phyloP scores from a whole-genome alignment of 2,329 filamentous ascomycete genomes.

The Coniochaeta hoffmannii region DNA sequence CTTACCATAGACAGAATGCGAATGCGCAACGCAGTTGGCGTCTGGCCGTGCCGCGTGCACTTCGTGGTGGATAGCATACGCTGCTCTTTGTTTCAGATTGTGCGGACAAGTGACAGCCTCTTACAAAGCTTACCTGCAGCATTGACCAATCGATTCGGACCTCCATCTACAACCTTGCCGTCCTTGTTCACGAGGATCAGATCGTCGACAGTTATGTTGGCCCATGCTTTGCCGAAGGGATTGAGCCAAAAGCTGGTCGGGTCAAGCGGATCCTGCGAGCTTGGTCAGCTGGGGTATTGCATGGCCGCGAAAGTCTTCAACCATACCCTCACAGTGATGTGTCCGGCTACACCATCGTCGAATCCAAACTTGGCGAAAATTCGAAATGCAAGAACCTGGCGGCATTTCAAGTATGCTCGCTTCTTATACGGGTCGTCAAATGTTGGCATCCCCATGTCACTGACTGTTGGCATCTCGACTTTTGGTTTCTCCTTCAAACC shows the following conservation, averaged over 20 bases:
- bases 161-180: conserved; percentile 57
- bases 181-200: conserved; percentile 58
- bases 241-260: conserved; percentile 60
- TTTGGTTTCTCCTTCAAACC: neutral
- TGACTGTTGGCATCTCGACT: neutral
- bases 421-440: conserved; percentile 27
- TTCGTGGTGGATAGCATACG: conserved; percentile 26
- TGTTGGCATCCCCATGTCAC: conserved; percentile 4
- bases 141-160: conserved; percentile 27
- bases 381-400: conserved; percentile 47
- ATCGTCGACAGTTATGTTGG: conserved; percentile 23
- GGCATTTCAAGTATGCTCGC: conserved; percentile 45
- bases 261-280: conserved; percentile 43
- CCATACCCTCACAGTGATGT: conserved; percentile 48
- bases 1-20: conserved; percentile 44
- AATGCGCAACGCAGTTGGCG: conserved; percentile 45
- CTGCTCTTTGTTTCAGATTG: neutral
- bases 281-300: neutral
- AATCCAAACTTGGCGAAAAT: conserved; percentile 51
- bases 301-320: neutral
- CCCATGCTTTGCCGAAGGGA: conserved; percentile 56
- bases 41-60: conserved; percentile 49
- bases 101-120: conserved; percentile 27
- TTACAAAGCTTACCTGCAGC: conserved; percentile 10
- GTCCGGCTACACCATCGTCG: conserved; percentile 58